These are phyloP conservation scores for Bruguiera parviflora DNA, from an alignment of 345 rosid genomes.

Conservation along the genomic window DNA sequence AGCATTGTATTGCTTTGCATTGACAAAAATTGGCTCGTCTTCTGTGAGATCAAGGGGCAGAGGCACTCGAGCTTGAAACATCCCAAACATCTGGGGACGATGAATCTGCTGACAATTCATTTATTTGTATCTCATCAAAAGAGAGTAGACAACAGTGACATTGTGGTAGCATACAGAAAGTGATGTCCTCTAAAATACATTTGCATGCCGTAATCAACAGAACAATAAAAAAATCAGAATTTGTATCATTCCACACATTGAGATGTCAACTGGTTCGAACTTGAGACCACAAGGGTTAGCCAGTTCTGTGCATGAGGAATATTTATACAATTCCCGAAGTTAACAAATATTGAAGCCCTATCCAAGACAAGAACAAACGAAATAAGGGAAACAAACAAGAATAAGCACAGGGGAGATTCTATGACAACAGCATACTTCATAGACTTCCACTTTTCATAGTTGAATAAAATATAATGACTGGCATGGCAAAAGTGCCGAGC, in stretches of 20 bases:
- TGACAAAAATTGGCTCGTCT: conserved; percentile 66
- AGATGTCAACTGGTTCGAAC: neutral
- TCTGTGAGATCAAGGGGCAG: conserved; percentile 51
- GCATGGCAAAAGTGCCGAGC: too few species aligned
- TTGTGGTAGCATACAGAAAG: conserved; percentile 1
- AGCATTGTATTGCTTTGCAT: conserved; percentile 77
- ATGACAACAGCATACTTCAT: too few species aligned
- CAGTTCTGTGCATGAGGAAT: neutral
- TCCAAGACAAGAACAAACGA: too few species aligned
- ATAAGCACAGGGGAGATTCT: neutral
- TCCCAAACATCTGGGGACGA: conserved; percentile 48
- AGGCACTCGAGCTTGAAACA: conserved; percentile 53
- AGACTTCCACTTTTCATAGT: too few species aligned
- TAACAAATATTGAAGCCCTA: conserved; percentile 4
- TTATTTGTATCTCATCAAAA: conserved; percentile 21
- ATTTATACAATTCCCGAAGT: conserved; percentile 16
- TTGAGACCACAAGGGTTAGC: neutral
- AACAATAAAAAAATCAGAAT: conserved; percentile 15
- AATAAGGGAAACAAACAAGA: too few species aligned
- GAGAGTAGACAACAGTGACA: conserved; percentile 22
- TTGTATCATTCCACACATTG: neutral
- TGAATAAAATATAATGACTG: too few species aligned
- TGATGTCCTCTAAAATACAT: conserved; percentile 9
- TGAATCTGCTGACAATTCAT: conserved; percentile 42
- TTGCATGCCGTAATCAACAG: conserved; percentile 1